Evolutionary conservation across 2,329 filamentous ascomycete genomes (phyloP).

Genomic region (Fusarium austroafricanum): DNA sequence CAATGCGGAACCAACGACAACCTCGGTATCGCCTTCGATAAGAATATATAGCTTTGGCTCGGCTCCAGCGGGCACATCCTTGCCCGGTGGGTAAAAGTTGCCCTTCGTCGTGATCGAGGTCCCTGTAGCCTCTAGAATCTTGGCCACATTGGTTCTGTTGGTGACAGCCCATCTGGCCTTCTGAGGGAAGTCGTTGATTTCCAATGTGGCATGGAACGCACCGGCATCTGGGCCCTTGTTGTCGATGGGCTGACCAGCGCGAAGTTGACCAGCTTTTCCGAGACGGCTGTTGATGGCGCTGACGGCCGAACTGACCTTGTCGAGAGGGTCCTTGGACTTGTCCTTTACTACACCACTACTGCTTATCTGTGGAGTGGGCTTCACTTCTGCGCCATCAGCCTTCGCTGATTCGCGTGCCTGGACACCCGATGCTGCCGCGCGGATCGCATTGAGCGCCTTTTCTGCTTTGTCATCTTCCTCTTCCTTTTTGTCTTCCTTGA

Average conservation of each 20-base stretch:
- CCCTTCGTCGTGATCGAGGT: slow-evolving; percentile 98
- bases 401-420: slow-evolving; percentile 64
- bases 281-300: slow-evolving; percentile 91
- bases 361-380: slow-evolving; percentile 57
- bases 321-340: slow-evolving; percentile 76
- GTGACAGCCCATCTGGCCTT: slow-evolving; percentile 99
- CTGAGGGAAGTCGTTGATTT: slow-evolving; percentile 99
- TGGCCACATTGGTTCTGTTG: slow-evolving; percentile 97
- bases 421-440: slow-evolving; percentile 69
- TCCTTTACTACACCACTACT: slow-evolving; percentile 67
- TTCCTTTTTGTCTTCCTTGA: slow-evolving; percentile 81
- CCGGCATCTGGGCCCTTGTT: slow-evolving; percentile 98
- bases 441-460: slow-evolving; percentile 73
- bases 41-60: slow-evolving; percentile 98
- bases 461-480: slow-evolving; percentile 73
- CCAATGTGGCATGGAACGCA: slow-evolving; percentile 94
- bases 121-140: slow-evolving; percentile 93
- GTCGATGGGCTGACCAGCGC: slow-evolving; percentile 93
- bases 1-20: slow-evolving; percentile 91
- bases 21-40: slow-evolving; percentile 95
- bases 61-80: slow-evolving; percentile 78
- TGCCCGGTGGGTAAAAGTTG: slow-evolving; percentile 85
- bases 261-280: slow-evolving; percentile 87
- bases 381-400: slow-evolving; percentile 53
- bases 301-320: slow-evolving; percentile 90